Base-by-base conservation (phyloP, 2,329 filamentous ascomycete species). In the Cryphonectria japonica region DNA sequence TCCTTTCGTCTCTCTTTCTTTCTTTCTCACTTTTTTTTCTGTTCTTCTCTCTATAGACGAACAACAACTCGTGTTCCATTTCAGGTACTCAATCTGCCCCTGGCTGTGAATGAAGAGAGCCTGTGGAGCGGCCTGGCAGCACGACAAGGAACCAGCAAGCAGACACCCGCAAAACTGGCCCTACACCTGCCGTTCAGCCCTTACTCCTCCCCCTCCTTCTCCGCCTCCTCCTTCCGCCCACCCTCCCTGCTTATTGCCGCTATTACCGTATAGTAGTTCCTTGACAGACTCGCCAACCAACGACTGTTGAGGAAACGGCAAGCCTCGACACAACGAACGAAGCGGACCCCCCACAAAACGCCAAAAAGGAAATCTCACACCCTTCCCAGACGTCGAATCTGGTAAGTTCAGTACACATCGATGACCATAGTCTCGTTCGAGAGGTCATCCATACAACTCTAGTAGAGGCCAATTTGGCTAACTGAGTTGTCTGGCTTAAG, bases 111-210 rank as follows among this genome's bases (percentile, higher is more conserved):
- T 22, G 37, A 16, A 43, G 61, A 22, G 9, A 63, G 41, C 61
- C 37, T 29, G 41, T 26, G 37, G 41, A 13, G n/a, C 68, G 71
- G 66, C 65, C 65, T 68, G 71, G 68, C 66, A 68, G 50, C 70
- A 72, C 43, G 59, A 64, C 59, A 67, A 71, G 69, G 57, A 68
- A 69, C 69, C 69, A 61, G 52, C 52, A 26, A 65, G 26, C 63
- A 52, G 57, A 14, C 43, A 52, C 26, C 26, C 26, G 26, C 19
- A 22, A 41, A 57, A 65, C 63, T 68, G 68, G 67, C 62, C 62
- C 29, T 46, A 41, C 19, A 69, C 39, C 57, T 26, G 1, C 26
- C 26, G 26, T 26, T 26, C 52, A 34, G 66, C 37, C 69, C 67
- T 69, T 66, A 62, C 52, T 54, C n/a, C 46, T n/a, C 16, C 46